Base-by-base conservation (phyloP, 148 eudicot genomes). In the Vaccinium macrocarpon region DNA sequence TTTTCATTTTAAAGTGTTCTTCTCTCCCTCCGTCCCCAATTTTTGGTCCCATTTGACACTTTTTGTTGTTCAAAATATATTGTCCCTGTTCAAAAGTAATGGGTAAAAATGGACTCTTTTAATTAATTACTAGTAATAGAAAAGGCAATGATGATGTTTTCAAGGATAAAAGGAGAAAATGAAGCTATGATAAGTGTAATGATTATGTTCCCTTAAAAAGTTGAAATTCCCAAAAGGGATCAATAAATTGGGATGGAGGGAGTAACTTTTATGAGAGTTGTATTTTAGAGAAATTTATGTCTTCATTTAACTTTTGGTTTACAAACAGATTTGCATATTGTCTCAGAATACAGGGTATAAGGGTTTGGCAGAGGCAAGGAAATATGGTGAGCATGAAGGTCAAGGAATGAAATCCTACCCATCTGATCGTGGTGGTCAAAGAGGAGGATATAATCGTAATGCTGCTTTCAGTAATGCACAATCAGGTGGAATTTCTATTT, bases 361-460 rank as follows among this genome's bases (percentile, higher is more conserved):
- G 78, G 91, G 84, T 80, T 89, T 77, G 80, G 70, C 81, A 48
- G 96, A 92, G 71, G 84, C 88, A 9, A 88, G 87, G 88, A 90
- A 87, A 80, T 90, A 70, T 38, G 62, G 81, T 84, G 97, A 95
- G 68, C 55, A 70, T 88, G 74, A 61, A 71, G 86, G 77, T 82
- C 91, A 88, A 84, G 87, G 83, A 64, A 83, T 75, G 52, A 93
- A 87, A 84, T 21, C 81, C 29, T 78, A 59, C 80, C 53, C 87
- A 81, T 79, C 86, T 85, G 92, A 91, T 83, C 91, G 77, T 46
- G 90, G 87, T 90, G 88, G 78, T 87, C 92, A 87, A 81, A 89
- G 95, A 84, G 92, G 92, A 71, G 86, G 89, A 73, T 87, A 85
- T 87, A 68, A 76, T 83, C 91, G 91, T 75, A 92, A 87, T 85